These are phyloP conservation scores for Erucastrum elatum DNA, from an alignment of 345 rosid genomes.

Conservation along the genomic window DNA sequence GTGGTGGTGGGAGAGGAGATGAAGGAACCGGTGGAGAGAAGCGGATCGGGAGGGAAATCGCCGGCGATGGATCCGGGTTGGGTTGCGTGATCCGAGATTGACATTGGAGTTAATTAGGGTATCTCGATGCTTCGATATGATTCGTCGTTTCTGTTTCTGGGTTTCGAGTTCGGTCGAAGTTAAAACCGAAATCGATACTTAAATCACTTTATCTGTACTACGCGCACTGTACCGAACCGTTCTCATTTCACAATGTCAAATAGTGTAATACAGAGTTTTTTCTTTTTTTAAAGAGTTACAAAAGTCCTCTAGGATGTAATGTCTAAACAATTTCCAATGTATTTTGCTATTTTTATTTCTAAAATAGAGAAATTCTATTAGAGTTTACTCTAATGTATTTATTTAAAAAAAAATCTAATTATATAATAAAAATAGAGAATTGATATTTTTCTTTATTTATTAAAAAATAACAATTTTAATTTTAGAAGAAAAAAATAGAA, in stretches of 20 bases:
- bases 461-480: no score
- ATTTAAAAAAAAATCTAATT: no score
- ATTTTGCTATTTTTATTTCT: no score
- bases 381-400: no score
- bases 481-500: no score
- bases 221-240: not conserved
- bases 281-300: no score
- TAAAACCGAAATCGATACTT: not conserved
- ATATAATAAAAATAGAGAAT: no score
- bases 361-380: no score
- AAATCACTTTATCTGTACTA: not conserved
- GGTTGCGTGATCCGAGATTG: not conserved
- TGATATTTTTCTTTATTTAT: no score
- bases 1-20: conserved; percentile 24
- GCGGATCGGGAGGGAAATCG: conserved; percentile 45
- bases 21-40: conserved; percentile 48
- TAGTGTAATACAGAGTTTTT: no score
- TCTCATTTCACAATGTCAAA: not conserved
- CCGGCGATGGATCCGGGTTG: conserved; percentile 26
- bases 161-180: not conserved
- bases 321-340: no score
- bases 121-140: not conserved
- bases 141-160: not conserved
- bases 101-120: conserved; percentile 4
- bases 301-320: no score